A percentile compares a stretch with the other conserved stretches of the same genome.
phyloP scores from a whole-genome alignment of 2,329 filamentous ascomycete genomes.

The Emergomyces pasteurianus region DNA sequence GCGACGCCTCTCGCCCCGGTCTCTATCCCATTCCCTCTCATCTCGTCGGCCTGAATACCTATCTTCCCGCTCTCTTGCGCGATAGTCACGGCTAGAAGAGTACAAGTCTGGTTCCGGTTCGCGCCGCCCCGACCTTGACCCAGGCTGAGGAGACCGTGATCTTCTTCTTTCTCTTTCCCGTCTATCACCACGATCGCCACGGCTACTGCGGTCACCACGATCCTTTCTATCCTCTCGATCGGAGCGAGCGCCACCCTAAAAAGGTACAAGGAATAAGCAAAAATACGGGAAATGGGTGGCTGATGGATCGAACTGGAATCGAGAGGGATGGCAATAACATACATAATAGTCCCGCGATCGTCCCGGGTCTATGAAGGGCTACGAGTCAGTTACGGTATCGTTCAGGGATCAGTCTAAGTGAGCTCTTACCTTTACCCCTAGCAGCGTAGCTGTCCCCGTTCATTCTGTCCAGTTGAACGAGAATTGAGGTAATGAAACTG shows the following conservation, averaged over 20 bases:
- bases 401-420: slow-evolving; percentile 9
- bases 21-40: slow-evolving; percentile 68
- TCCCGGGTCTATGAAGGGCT: slow-evolving; percentile 33
- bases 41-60: slow-evolving; percentile 63
- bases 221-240: slow-evolving; percentile 33
- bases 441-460: slow-evolving; percentile 76
- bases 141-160: slow-evolving; percentile 74
- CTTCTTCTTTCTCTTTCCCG: slow-evolving; percentile 54
- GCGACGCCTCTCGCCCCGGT: slow-evolving; percentile 49
- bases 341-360: slow-evolving; percentile 32
- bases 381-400: slow-evolving; percentile 26
- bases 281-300: slow-evolving; percentile 15
- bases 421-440: slow-evolving; percentile 58
- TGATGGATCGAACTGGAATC: neutral
- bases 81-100: slow-evolving; percentile 82
- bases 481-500: neutral
- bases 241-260: slow-evolving; percentile 34
- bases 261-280: slow-evolving; percentile 6
- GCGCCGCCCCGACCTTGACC: slow-evolving; percentile 53
- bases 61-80: slow-evolving; percentile 87
- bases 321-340: neutral
- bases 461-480: slow-evolving; percentile 38
- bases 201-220: slow-evolving; percentile 14
- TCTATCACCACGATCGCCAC: slow-evolving; percentile 31
- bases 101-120: slow-evolving; percentile 75